Conservation (phyloP, 352 stramenopile genomes). For the Phytophthora capsici region DNA sequence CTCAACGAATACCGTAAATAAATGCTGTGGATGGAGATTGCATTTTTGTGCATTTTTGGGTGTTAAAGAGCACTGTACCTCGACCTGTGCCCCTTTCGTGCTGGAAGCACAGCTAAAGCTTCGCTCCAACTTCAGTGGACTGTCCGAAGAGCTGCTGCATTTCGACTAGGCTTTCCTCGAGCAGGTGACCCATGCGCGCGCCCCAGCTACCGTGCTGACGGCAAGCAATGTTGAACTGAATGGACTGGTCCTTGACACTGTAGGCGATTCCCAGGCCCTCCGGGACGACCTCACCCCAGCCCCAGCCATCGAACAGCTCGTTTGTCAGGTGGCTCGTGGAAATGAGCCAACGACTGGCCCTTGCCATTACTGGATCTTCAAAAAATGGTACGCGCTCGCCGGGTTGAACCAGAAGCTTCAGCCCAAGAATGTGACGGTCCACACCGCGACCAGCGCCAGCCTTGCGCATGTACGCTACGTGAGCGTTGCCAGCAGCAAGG, state of each 20-base stretch:
- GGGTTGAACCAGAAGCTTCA: conserved; percentile 70
- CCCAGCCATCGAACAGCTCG: conserved; percentile 85
- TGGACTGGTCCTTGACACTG: conserved; percentile 79
- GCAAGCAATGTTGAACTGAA: conserved; percentile 88
- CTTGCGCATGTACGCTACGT: conserved; percentile 75
- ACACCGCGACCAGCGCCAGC: conserved; percentile 86
- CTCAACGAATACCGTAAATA: conserved; percentile 66
- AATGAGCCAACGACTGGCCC: conserved; percentile 77
- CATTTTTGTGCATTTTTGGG: too few species aligned
- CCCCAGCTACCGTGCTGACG: conserved; percentile 58
- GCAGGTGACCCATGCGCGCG: conserved; percentile 69
- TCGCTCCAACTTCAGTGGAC: conserved; percentile 38
- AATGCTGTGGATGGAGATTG: background rate
- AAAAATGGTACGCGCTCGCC: conserved; percentile 71
- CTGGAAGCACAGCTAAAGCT: conserved; percentile 41
- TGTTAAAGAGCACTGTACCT: conserved; percentile 2
- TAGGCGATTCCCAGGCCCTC: conserved; percentile 84
- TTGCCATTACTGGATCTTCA: conserved; percentile 71
- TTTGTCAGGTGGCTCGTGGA: conserved; percentile 85
- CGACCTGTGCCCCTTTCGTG: background rate
- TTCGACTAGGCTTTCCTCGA: conserved; percentile 80
- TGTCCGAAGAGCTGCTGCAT: conserved; percentile 75
- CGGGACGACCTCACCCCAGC: conserved; percentile 83
- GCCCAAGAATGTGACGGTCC: conserved; percentile 94
- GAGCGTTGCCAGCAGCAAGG: conserved; percentile 46